Conservation (phyloP, 208 protist genomes). For the Trypanosoma cruzi region DNA sequence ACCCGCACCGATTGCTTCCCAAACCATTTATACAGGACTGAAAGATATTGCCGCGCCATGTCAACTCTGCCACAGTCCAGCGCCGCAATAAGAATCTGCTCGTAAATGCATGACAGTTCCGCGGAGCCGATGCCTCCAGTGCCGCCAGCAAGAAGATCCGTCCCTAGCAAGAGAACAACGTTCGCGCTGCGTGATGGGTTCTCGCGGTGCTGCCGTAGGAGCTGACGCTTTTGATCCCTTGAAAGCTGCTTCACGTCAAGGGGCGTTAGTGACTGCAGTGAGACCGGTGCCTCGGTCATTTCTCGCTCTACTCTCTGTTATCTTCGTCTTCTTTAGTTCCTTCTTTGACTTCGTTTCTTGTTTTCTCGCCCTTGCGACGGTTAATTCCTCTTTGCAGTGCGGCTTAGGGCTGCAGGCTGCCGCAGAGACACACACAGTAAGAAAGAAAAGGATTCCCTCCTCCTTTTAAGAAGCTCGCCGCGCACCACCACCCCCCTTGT, state of each 20-base stretch:
- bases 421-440: too few species aligned
- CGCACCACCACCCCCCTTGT: background rate
- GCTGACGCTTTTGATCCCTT: slow-evolving; percentile 55
- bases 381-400: too few species aligned
- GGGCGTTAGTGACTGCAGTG: slow-evolving; percentile 57
- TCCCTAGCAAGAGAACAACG: slow-evolving; percentile 71
- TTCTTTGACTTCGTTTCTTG: too few species aligned
- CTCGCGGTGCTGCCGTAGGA: slow-evolving; percentile 58
- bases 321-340: background rate
- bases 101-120: slow-evolving; percentile 75
- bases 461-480: background rate
- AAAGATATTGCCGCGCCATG: slow-evolving; percentile 59
- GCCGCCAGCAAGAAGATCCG: slow-evolving; percentile 73
- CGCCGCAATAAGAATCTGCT: slow-evolving; percentile 80
- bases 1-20: slow-evolving; percentile 72
- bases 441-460: background rate
- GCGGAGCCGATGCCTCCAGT: slow-evolving; percentile 40
- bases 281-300: slow-evolving; percentile 23
- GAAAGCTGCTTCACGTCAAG: slow-evolving; percentile 80
- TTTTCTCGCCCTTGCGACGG: too few species aligned
- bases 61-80: slow-evolving; percentile 73
- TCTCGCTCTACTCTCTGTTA: background rate
- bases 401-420: too few species aligned
- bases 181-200: slow-evolving; percentile 55
- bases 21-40: slow-evolving; percentile 75